These are phyloP conservation scores for Claviceps arundinis DNA, from an alignment of 2,329 filamentous ascomycete species.

Conservation along the genomic window DNA sequence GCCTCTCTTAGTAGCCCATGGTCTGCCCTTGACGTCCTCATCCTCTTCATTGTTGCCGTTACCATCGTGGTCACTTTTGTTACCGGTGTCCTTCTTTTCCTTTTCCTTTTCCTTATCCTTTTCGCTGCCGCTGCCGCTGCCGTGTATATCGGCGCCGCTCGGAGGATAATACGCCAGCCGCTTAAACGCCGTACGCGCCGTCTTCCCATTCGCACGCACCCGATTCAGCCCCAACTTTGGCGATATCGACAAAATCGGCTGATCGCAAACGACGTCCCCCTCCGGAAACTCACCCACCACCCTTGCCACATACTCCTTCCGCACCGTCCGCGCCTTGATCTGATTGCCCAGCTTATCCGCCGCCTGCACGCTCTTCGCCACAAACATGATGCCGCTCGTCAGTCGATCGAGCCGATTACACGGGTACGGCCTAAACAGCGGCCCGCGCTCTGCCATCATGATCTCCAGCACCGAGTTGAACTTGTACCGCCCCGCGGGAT, in stretches of 20 bases:
- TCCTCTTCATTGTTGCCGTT: constrained; percentile 8
- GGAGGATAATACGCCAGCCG: constrained; percentile 82
- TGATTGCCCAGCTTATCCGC: constrained; percentile 66
- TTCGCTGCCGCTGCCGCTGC: no score
- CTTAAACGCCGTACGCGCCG: constrained; percentile 82
- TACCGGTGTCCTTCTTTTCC: no score
- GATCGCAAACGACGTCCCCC: constrained; percentile 80
- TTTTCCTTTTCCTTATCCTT: no score
- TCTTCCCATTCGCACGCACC: constrained; percentile 85
- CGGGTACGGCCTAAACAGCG: constrained; percentile 44
- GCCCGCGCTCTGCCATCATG: constrained; percentile 60
- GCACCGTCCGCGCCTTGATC: constrained; percentile 67
- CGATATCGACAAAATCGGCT: constrained; percentile 86
- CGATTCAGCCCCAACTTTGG: constrained; percentile 90
- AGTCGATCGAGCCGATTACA: constrained; percentile 91
- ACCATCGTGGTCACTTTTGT: no score
- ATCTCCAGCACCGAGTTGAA: constrained; percentile 94
- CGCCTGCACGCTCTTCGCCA: constrained; percentile 72
- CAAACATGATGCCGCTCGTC: constrained; percentile 96
- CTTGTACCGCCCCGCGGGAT: constrained; percentile 88
- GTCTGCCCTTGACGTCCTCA: constrained; percentile 13
- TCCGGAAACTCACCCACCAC: constrained; percentile 88
- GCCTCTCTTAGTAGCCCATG: constrained; percentile 48
- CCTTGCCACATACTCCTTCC: constrained; percentile 89
- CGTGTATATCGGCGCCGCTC: neutral